Evolutionary conservation across 352 stramenopile genomes (phyloP), one percentile per base, ranked within the genome.

Genomic region (Phytophthora multivora): DNA sequence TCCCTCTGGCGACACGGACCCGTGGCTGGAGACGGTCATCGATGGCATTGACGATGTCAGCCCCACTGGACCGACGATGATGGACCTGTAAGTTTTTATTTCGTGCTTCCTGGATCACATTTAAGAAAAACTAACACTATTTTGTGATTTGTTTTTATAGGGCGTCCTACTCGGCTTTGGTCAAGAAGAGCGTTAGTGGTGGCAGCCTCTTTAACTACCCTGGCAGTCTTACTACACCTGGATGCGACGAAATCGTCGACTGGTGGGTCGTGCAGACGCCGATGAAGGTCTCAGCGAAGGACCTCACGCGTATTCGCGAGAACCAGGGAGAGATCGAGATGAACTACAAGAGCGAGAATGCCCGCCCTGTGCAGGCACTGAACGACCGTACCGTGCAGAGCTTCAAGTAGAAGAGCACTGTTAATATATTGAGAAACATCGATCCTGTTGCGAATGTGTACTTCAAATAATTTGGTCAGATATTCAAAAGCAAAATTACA

Each of bases 81-180:
- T 69, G 23, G 42, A 59, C 11, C 43, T 69, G 61, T 69, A 69
- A 38, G 61, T 63, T 52, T 8, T 5, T 8, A 9, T 49, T 15
- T 40, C 1, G 40, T 50, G 8, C n/a, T 40, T 25, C 2, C 12
- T 30, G 2, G 0, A 33, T 43, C 23, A 11, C 2, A 39, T 3
- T 2, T 0, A 13, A 38, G 11, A 33, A 26, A 58, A 33, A 57
- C 43, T n/a, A 9, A 45, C 19, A n/a, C 12, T 66, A 4, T 4
- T 53, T 45, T 35, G 30, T 42, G 33, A 23, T 7, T 66, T 8
- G 1, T 54, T 38, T 26, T 39, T 36, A 16, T 35, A 71, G 57
- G 52, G 40, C 16, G 1, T 73, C 62, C 11, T 89, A 89, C 58
- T 74, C 81, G 3, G 63, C 73, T 25, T 13, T 89, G 54, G 59